Percentiles rank a stretch among this genome's conserved stretches.
Evolutionary conservation across 2,329 filamentous ascomycete genomes (phyloP).

Genomic region (Saccharata proteae): DNA sequence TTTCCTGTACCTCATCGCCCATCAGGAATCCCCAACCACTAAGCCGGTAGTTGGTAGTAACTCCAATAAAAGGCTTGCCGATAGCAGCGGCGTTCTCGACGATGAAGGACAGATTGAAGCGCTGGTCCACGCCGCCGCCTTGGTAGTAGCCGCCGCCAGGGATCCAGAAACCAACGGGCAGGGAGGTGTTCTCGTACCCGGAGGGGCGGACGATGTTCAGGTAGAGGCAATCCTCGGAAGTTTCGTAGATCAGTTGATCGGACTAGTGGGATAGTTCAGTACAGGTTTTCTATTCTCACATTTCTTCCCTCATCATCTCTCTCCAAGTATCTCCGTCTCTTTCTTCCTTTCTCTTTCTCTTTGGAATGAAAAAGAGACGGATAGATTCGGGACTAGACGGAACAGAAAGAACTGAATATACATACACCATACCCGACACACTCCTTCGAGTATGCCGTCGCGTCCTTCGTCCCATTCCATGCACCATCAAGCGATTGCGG

Average conservation of each 20-base stretch:
- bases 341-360: too few species aligned
- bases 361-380: too few species aligned
- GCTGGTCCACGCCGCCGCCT: slow-evolving; percentile 33
- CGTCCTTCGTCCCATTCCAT: slow-evolving; percentile 27
- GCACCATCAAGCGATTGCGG: slow-evolving; percentile 38
- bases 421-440: slow-evolving; percentile 29
- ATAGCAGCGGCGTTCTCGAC: slow-evolving; percentile 35
- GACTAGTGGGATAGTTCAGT: slow-evolving; percentile 1
- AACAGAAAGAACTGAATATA: neutral
- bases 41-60: slow-evolving; percentile 37
- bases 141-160: slow-evolving; percentile 35
- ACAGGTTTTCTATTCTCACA: neutral
- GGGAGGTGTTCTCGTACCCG: slow-evolving; percentile 28
- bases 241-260: slow-evolving; percentile 12
- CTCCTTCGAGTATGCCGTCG: slow-evolving; percentile 29
- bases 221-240: slow-evolving; percentile 48
- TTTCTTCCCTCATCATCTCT: neutral
- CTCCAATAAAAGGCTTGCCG: slow-evolving; percentile 23
- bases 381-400: too few species aligned
- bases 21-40: slow-evolving; percentile 59
- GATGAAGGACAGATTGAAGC: slow-evolving; percentile 52
- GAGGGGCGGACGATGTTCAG: slow-evolving; percentile 49
- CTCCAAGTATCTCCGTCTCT: too few species aligned
- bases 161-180: slow-evolving; percentile 51
- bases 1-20: slow-evolving; percentile 39